phyloP scores from a whole-genome alignment of 345 rosid species.

The Arabis alpina region DNA sequence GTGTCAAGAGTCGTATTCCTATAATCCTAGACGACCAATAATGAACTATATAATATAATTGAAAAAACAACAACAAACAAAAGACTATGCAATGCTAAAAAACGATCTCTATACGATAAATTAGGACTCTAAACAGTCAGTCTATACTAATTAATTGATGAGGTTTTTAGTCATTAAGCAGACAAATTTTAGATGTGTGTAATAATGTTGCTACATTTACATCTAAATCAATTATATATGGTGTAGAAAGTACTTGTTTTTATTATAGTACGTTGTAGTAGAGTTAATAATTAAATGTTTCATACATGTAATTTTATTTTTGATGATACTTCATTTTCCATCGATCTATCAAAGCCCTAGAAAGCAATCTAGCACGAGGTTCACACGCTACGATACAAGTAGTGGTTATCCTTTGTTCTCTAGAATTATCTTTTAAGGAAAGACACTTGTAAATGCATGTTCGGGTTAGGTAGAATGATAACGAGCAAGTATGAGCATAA shows the following conservation, averaged over 20 bases:
- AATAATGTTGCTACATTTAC: neutral
- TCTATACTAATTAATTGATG: neutral
- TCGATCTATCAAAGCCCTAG: constrained; percentile 19
- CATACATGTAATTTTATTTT: neutral
- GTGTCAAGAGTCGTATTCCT: neutral
- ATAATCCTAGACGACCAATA: constrained; percentile 6
- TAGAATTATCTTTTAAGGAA: constrained; percentile 9
- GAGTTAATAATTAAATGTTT: neutral
- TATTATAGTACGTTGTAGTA: neutral
- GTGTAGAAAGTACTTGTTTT: neutral
- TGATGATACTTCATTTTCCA: neutral
- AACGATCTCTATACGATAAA: neutral
- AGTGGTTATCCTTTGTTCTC: constrained; percentile 7
- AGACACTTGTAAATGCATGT: too few species aligned
- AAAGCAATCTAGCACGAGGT: constrained; percentile 33
- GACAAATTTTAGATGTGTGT: neutral
- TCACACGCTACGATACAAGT: constrained; percentile 15
- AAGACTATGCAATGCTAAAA: neutral
- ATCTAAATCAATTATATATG: neutral
- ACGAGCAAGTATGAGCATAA: too few species aligned
- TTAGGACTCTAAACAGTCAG: neutral
- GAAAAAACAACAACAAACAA: too few species aligned
- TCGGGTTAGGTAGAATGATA: too few species aligned
- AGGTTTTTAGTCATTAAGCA: neutral
- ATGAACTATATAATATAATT: neutral